These are phyloP conservation scores for Fomitopsis palustris DNA, from an alignment of 1,284 basidiomycete species.

Conservation along the genomic window DNA sequence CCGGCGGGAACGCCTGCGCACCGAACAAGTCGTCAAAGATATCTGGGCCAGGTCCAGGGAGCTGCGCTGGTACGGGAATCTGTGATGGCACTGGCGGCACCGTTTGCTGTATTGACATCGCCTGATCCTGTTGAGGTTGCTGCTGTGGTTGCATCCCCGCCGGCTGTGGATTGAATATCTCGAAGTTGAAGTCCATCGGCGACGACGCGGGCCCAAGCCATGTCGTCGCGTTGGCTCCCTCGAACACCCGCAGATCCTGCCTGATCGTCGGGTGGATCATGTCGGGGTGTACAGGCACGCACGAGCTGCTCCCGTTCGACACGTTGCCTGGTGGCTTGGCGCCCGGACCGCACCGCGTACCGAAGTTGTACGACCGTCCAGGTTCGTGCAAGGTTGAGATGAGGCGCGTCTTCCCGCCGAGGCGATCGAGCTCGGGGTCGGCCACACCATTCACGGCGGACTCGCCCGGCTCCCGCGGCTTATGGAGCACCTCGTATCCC, in stretches of 20 bases:
- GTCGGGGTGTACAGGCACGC: slow-evolving; percentile 15
- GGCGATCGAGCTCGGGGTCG: slow-evolving; percentile 53
- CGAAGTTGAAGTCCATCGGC: slow-evolving; percentile 15
- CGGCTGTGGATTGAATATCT: background rate
- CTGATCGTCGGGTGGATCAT: slow-evolving; percentile 40
- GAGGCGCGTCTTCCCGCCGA: slow-evolving; percentile 55
- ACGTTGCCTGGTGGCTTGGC: no score
- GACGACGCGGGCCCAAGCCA: background rate
- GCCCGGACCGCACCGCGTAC: slow-evolving; percentile 5
- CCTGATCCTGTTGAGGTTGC: background rate
- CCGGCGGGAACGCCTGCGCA: slow-evolving; percentile 8
- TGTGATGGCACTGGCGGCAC: slow-evolving; percentile 7
- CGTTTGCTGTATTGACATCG: slow-evolving; percentile 12
- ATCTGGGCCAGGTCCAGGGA: background rate
- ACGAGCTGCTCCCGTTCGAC: slow-evolving; percentile 1
- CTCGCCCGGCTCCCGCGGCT: slow-evolving; percentile 27
- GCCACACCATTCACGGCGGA: slow-evolving; percentile 29
- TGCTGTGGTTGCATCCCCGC: no score
- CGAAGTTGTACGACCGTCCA: background rate
- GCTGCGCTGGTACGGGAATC: background rate
- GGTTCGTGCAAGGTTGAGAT: slow-evolving; percentile 14
- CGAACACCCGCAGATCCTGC: slow-evolving; percentile 40
- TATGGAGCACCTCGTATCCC: slow-evolving; percentile 46
- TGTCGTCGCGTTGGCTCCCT: slow-evolving; percentile 9
- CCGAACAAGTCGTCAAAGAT: slow-evolving; percentile 14